phyloP scores from a whole-genome alignment of 805 yeast genomes.

The Metschnikowia lochheadii region DNA sequence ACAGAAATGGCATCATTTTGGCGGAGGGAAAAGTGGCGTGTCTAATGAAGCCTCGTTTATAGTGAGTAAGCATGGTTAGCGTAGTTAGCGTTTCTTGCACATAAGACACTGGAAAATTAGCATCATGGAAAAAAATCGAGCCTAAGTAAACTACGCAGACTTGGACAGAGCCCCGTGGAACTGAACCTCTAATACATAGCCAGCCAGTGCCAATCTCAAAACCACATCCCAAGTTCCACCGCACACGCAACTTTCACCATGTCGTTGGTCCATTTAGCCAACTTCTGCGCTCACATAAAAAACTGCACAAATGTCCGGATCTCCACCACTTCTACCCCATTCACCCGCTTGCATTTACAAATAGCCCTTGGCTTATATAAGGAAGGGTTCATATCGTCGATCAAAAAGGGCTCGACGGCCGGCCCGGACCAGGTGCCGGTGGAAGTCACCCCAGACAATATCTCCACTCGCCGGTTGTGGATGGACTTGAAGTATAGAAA shows the following conservation, averaged over 20 bases:
- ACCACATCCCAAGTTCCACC: not conserved
- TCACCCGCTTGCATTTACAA: slow-evolving; percentile 76
- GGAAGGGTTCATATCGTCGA: slow-evolving; percentile 82
- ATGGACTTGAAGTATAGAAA: slow-evolving; percentile 84
- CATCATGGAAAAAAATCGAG: slow-evolving; percentile 1
- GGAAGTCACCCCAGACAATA: slow-evolving; percentile 81
- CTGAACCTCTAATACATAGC: not conserved
- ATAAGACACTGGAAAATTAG: slow-evolving; percentile 1
- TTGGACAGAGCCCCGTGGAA: not conserved
- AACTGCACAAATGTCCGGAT: slow-evolving; percentile 76
- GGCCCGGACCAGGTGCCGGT: slow-evolving; percentile 81
- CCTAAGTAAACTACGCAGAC: not conserved
- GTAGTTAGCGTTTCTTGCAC: slow-evolving; percentile 1
- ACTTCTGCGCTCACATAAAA: slow-evolving; percentile 83
- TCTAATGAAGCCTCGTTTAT: not conserved
- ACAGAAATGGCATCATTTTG: not conserved
- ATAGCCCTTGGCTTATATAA: slow-evolving; percentile 81
- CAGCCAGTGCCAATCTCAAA: not conserved
- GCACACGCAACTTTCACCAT: slow-evolving; percentile 32
- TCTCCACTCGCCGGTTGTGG: slow-evolving; percentile 86
- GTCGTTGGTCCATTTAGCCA: slow-evolving; percentile 83
- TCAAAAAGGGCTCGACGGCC: slow-evolving; percentile 76
- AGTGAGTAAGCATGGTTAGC: not conserved
- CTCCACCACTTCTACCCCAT: slow-evolving; percentile 76
- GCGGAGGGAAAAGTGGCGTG: not conserved